Conservation (phyloP, 768 basidiomycete species). For the Russula vinacea region DNA sequence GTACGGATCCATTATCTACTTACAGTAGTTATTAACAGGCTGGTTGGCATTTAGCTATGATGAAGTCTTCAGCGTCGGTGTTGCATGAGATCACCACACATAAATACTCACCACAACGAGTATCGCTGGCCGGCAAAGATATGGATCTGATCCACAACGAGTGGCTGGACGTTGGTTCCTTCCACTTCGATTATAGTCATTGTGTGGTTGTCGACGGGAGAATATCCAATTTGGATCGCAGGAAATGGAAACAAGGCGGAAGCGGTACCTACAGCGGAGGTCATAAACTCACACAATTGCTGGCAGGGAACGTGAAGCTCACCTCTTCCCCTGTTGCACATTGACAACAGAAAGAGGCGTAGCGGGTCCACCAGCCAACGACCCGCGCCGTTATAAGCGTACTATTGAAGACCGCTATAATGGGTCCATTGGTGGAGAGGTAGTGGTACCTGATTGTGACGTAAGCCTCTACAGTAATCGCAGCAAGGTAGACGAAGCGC, state of each 20-base stretch:
- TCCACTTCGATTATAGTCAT: slow-evolving; percentile 37
- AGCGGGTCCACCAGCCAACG: neutral
- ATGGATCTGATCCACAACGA: slow-evolving; percentile 41
- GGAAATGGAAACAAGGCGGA: slow-evolving; percentile 41
- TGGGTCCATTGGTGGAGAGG: too few species aligned
- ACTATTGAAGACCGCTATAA: neutral
- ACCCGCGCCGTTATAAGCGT: neutral
- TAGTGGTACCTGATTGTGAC: neutral
- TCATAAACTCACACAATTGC: neutral
- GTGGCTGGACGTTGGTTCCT: slow-evolving; percentile 41
- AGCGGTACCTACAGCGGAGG: neutral
- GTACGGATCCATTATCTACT: neutral
- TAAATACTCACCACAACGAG: neutral
- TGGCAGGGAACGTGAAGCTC: slow-evolving; percentile 23
- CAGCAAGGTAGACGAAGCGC: too few species aligned
- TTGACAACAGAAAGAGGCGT: neutral
- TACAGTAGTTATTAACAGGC: neutral
- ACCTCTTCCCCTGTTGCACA: slow-evolving; percentile 18
- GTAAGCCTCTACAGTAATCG: neutral
- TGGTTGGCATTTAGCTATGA: neutral
- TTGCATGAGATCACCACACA: too few species aligned
- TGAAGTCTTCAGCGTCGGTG: neutral
- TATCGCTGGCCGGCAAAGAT: slow-evolving; percentile 40
- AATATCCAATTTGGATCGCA: slow-evolving; percentile 46
- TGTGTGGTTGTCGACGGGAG: slow-evolving; percentile 37